A percentile compares a stretch with the other conserved stretches of the same genome.
Conservation (phyloP, 1,139 yeast species). For the Kodamaea sp. region DNA sequence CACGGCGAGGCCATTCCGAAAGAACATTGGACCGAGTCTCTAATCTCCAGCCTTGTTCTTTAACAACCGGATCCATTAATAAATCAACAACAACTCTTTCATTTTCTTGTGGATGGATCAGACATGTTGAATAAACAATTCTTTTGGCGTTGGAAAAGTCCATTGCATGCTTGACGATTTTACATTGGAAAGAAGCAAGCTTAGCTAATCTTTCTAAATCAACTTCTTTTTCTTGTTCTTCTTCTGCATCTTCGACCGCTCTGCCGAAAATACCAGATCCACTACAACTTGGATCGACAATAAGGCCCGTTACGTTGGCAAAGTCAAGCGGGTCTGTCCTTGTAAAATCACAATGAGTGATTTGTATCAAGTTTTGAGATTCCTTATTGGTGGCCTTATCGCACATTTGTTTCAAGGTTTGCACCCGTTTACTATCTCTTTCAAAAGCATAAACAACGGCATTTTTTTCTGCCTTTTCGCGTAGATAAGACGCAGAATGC, state of each 20-base stretch:
- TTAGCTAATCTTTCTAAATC: slow-evolving; percentile 63
- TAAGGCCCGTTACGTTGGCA: slow-evolving; percentile 66
- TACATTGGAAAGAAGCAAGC: slow-evolving; percentile 80
- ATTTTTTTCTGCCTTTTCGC: slow-evolving; percentile 20
- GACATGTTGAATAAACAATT: slow-evolving; percentile 94
- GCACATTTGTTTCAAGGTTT: slow-evolving; percentile 74
- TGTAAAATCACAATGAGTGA: slow-evolving; percentile 86
- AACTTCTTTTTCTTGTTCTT: slow-evolving; percentile 37
- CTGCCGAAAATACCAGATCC: slow-evolving; percentile 97
- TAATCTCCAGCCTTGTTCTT: slow-evolving; percentile 69
- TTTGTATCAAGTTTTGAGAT: slow-evolving; percentile 36
- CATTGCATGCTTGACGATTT: slow-evolving; percentile 85
- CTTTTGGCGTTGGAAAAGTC: slow-evolving; percentile 69
- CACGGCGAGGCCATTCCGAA: slow-evolving; percentile 85
- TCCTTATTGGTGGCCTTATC: slow-evolving; percentile 55
- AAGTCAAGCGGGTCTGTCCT: slow-evolving; percentile 58
- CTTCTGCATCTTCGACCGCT: slow-evolving; percentile 51
- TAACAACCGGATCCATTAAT: slow-evolving; percentile 58
- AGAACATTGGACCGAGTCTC: slow-evolving; percentile 61
- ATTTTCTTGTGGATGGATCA: slow-evolving; percentile 89
- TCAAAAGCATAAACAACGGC: slow-evolving; percentile 78
- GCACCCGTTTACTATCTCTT: slow-evolving; percentile 69
- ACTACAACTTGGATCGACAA: slow-evolving; percentile 96
- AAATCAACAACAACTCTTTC: slow-evolving; percentile 85
- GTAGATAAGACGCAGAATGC: slow-evolving; percentile 68